Evolutionary conservation across 2,329 filamentous ascomycete species (phyloP).

Genomic region (Nothophaeocryptopus gaeumannii): DNA sequence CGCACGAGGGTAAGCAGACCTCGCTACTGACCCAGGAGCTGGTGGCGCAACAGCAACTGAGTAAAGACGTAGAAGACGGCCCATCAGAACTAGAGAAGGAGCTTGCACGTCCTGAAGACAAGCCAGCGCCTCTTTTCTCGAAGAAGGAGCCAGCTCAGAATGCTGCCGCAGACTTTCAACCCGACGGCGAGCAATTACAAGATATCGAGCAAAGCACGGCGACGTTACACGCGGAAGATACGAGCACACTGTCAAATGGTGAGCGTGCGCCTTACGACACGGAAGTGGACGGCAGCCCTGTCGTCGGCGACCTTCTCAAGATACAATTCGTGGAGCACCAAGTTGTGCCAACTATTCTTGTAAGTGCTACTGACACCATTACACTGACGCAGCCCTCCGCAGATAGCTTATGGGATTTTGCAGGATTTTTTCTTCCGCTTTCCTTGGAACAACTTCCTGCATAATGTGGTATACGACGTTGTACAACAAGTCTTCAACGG

Average conservation of each 20-base stretch:
- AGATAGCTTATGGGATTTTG: conserved; percentile 8
- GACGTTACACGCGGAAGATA: conserved; percentile 30
- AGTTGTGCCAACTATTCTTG: conserved; percentile 92
- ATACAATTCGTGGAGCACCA: conserved; percentile 93
- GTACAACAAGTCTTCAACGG: conserved; percentile 99
- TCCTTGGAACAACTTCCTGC: conserved; percentile 98
- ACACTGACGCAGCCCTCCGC: not conserved
- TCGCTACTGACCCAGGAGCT: conserved; percentile 45
- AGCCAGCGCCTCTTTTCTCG: conserved; percentile 63
- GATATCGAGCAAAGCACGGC: conserved; percentile 33
- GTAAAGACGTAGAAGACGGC: conserved; percentile 32
- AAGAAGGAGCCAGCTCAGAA: conserved; percentile 35
- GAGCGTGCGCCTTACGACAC: conserved; percentile 50
- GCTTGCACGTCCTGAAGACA: conserved; percentile 58
- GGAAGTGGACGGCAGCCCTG: conserved; percentile 63
- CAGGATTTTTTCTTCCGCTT: conserved; percentile 98
- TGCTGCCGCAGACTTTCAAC: conserved; percentile 1
- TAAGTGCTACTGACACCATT: conserved; percentile 49
- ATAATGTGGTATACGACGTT: conserved; percentile 98
- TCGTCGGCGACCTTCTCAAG: conserved; percentile 93
- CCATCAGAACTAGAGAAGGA: conserved; percentile 33
- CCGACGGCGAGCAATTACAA: conserved; percentile 16
- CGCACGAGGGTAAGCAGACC: conserved; percentile 33
- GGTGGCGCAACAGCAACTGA: conserved; percentile 31
- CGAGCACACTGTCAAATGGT: conserved; percentile 19